Evolutionary conservation across 2,329 filamentous ascomycete genomes (phyloP).

Genomic region (Rachicladosporium sp.): DNA sequence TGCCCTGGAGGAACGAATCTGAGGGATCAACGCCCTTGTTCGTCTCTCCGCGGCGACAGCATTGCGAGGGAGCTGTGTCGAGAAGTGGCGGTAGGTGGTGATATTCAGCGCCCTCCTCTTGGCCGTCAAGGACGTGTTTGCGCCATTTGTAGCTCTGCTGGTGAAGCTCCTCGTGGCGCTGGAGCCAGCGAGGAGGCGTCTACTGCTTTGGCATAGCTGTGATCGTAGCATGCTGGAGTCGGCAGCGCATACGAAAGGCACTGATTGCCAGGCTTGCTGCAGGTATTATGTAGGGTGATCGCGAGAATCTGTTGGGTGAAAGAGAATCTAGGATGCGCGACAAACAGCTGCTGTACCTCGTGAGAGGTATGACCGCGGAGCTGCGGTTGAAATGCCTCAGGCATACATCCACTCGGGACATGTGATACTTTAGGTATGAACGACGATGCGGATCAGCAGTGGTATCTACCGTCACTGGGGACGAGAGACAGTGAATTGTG

Average conservation of each 20-base stretch:
- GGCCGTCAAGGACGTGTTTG: constrained; percentile 32
- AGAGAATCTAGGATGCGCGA: too few species aligned
- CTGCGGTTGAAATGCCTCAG: too few species aligned
- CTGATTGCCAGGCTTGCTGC: neutral
- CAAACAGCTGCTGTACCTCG: too few species aligned
- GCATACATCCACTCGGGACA: too few species aligned
- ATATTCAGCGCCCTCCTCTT: constrained; percentile 37
- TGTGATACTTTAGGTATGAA: too few species aligned
- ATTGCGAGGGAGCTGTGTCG: constrained; percentile 41
- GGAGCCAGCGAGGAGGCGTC: constrained; percentile 48
- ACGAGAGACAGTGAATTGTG: too few species aligned
- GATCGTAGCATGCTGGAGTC: constrained; percentile 55
- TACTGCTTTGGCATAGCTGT: constrained; percentile 52
- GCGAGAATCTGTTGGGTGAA: neutral
- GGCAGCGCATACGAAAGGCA: constrained; percentile 5
- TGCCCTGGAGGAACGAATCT: constrained; percentile 93
- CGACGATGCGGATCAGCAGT: too few species aligned
- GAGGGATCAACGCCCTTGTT: constrained; percentile 63
- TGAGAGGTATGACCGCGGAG: too few species aligned
- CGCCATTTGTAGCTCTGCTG: constrained; percentile 24
- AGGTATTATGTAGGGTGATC: neutral
- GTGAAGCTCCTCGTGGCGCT: constrained; percentile 34
- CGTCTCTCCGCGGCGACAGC: constrained; percentile 45
- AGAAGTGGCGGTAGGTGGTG: constrained; percentile 29
- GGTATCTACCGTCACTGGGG: too few species aligned